Conservation (phyloP, 2,329 filamentous ascomycete genomes). For the Fusarium sp. region DNA sequence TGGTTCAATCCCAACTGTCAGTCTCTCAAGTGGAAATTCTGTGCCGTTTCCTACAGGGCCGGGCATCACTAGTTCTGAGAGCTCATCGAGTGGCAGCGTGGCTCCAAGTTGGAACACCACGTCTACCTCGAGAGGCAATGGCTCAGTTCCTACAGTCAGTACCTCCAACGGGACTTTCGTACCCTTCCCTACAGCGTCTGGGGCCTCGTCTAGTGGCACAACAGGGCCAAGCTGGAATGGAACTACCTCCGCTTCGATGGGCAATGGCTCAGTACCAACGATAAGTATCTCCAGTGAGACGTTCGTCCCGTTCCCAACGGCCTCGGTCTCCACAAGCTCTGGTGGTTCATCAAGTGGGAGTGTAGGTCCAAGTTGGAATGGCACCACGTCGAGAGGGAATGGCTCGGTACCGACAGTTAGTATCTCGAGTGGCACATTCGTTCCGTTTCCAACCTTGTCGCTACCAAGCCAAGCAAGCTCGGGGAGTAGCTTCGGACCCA, state of each 20-base stretch:
- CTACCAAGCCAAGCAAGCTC: not conserved
- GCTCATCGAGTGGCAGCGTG: not conserved
- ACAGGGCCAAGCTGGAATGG: not conserved
- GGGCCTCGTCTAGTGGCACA: not conserved
- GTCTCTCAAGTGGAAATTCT: not conserved
- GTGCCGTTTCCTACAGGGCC: not conserved
- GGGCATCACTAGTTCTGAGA: not conserved
- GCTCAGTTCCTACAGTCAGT: not conserved
- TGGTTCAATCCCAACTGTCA: not conserved
- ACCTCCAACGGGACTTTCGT: not conserved
- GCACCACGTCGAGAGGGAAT: not conserved
- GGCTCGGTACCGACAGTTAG: not conserved
- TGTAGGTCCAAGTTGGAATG: slow-evolving; percentile 1
- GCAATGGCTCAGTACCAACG: not conserved
- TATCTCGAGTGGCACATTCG: not conserved
- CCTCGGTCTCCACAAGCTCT: not conserved
- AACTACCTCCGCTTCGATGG: not conserved
- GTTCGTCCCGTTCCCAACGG: not conserved
- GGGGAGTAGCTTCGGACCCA: not conserved
- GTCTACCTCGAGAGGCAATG: not conserved
- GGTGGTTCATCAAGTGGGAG: not conserved
- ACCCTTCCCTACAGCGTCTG: not conserved
- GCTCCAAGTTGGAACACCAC: not conserved
- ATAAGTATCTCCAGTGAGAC: not conserved
- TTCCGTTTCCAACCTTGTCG: not conserved